phyloP scores from a whole-genome alignment of 192 early-diverging fungal genomes.

The Coemansia sp. region DNA sequence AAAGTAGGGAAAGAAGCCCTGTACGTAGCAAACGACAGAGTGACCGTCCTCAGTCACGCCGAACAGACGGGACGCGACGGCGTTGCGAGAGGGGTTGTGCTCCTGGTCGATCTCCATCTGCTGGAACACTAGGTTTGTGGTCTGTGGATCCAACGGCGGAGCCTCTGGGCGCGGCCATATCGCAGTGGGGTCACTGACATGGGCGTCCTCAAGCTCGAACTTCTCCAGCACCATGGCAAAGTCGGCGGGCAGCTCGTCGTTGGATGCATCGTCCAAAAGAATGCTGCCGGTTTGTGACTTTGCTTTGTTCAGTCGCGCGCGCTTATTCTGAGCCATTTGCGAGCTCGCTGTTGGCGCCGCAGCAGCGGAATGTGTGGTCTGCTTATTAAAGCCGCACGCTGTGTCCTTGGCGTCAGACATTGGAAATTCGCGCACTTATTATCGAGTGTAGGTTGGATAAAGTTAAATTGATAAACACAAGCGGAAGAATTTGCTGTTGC shows the following conservation, averaged over 20 bases:
- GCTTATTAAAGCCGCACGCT: constrained; percentile 4
- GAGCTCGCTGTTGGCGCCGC: constrained; percentile 17
- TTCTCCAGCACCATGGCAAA: constrained; percentile 53
- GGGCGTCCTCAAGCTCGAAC: constrained; percentile 32
- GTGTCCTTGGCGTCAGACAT: constrained; percentile 4
- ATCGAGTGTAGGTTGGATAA: neutral
- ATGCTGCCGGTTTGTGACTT: constrained; percentile 24
- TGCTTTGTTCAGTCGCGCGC: constrained; percentile 35
- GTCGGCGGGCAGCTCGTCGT: constrained; percentile 32
- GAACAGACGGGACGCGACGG: constrained; percentile 74
- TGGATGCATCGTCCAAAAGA: constrained; percentile 20
- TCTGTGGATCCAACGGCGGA: constrained; percentile 23
- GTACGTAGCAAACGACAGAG: constrained; percentile 87
- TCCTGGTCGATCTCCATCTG: constrained; percentile 95
- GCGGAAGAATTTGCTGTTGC: neutral
- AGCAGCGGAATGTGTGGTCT: neutral
- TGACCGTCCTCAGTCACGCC: constrained; percentile 90
- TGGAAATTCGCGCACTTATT: neutral
- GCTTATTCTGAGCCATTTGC: constrained; percentile 33
- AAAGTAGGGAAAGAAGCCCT: constrained; percentile 90
- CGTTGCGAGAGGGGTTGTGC: constrained; percentile 51
- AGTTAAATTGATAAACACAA: neutral
- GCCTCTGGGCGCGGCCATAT: constrained; percentile 35
- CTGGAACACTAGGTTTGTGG: constrained; percentile 76
- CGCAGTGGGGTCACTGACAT: constrained; percentile 23